A percentile compares a stretch with the other conserved stretches of the same genome.
phyloP scores from a whole-genome alignment of 2,329 filamentous ascomycete species.

The Volutella citrinella region DNA sequence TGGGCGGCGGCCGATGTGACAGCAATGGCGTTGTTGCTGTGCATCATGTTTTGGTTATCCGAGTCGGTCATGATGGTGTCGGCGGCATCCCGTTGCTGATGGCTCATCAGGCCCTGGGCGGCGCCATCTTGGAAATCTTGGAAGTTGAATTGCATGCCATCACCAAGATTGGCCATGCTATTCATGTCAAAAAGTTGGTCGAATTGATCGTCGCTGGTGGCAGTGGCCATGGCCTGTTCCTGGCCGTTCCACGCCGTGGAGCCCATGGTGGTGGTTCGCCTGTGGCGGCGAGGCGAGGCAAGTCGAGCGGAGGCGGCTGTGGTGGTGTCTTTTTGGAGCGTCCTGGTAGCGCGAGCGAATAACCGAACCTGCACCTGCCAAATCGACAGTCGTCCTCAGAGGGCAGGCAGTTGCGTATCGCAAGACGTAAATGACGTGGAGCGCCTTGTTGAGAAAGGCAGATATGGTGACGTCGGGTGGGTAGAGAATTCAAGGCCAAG shows the following conservation, averaged over 20 bases:
- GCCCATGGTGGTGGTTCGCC: constrained; percentile 50
- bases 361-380: too few relatives aligned
- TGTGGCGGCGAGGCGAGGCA: constrained; percentile 14
- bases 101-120: constrained; percentile 30
- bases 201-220: constrained; percentile 57
- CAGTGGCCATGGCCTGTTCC: constrained; percentile 52
- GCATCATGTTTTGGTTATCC: constrained; percentile 28
- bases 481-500: too few relatives aligned
- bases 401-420: too few relatives aligned
- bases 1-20: constrained; percentile 47
- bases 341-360: too few relatives aligned
- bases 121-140: constrained; percentile 47
- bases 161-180: constrained; percentile 49
- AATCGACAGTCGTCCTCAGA: too few relatives aligned
- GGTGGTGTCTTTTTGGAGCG: too few relatives aligned
- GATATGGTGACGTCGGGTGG: too few relatives aligned
- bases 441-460: too few relatives aligned
- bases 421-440: too few relatives aligned
- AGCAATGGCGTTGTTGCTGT: constrained; percentile 33
- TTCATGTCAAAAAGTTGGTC: constrained; percentile 63
- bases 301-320: constrained; percentile 7
- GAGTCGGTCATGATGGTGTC: constrained; percentile 36
- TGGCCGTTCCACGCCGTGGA: constrained; percentile 54
- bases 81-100: constrained; percentile 26
- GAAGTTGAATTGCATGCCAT: constrained; percentile 59